Evolutionary conservation across 345 rosid genomes (phyloP), one percentile per base, ranked within the genome.

Genomic region (Salix caprea): DNA sequence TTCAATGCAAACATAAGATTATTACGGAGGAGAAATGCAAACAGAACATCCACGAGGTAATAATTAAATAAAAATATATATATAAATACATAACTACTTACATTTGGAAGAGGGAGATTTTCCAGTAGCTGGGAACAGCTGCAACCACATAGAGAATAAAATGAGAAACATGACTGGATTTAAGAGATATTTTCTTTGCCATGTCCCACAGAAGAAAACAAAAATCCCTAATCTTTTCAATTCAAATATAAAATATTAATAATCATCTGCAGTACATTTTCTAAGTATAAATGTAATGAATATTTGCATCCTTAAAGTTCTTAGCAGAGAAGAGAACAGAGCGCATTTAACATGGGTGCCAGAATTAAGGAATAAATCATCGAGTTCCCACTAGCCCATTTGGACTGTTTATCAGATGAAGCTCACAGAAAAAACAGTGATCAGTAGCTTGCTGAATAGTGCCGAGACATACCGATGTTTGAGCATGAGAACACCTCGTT

Each of bases 61-160:
- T 9, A 9, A 3, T 9, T 58, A 10, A 58, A 23, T 7, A 8
- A 24, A 3, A 21, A 52, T 2, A 13, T 12, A 13, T 12, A 26
- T 15, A 26, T n/a, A 48, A 30, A 68, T 70, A 44, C 52, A 58
- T 58, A 46, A 62, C 24, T 81, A 44, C 96, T 88, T 88, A 94
- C 98, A 79, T 94, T 94, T 77, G 97, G 92, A 82, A 94, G 97
- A 86, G 88, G 91, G 74, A 94, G 95, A 85, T 83, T 85, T 81
- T 92, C 98, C 90, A 94, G 82, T 74, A 89, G 90, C 85, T 94
- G 98, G 80, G 95, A 91, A 87, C 91, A 91, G 84, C 98, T 94
- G 95, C 80, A 85, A 67, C 50, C 74, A 83, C 86, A 80, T 67
- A 80, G 77, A 74, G 69, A 60, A 84, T 58, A 54, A 76, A 71